phyloP scores from a whole-genome alignment of 768 basidiomycete species.

The Naganishia onofrii region DNA sequence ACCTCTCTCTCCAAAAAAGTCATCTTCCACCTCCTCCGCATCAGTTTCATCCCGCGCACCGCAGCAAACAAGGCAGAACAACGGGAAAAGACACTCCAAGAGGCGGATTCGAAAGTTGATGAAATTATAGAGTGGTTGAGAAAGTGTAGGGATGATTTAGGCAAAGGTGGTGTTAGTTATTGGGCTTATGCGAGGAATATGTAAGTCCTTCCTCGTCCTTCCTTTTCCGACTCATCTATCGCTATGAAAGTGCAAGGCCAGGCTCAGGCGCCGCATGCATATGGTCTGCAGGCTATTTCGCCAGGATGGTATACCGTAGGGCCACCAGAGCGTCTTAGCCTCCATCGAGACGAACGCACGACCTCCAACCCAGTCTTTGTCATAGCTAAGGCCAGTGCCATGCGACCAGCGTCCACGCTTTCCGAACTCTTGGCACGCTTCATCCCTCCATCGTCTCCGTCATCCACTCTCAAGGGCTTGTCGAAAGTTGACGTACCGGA shows the following conservation, averaged over 20 bases:
- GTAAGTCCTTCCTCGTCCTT: conserved; percentile 34
- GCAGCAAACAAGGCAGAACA: conserved; percentile 29
- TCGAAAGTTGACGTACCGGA: too few species aligned
- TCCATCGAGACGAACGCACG: too few species aligned
- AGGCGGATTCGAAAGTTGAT: conserved; percentile 60
- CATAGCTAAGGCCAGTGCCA: too few species aligned
- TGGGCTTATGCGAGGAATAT: conserved; percentile 49
- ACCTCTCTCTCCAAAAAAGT: conserved; percentile 88
- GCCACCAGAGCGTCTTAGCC: too few species aligned
- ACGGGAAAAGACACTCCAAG: conserved; percentile 41
- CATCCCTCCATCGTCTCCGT: too few species aligned
- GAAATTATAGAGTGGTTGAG: conserved; percentile 69
- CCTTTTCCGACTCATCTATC: neutral
- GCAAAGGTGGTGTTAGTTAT: conserved; percentile 29
- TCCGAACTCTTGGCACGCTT: too few species aligned
- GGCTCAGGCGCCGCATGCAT: neutral
- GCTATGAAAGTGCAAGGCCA: neutral
- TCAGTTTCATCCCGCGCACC: conserved; percentile 56
- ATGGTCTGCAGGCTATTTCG: too few species aligned
- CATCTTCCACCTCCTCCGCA: conserved; percentile 87
- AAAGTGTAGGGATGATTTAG: conserved; percentile 56
- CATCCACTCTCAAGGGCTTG: too few species aligned
- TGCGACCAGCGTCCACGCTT: too few species aligned
- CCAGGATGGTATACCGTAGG: too few species aligned
- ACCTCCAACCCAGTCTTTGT: too few species aligned